Conservation (phyloP, 2,329 filamentous ascomycete species). For the Colletotrichum lindemuthianum region DNA sequence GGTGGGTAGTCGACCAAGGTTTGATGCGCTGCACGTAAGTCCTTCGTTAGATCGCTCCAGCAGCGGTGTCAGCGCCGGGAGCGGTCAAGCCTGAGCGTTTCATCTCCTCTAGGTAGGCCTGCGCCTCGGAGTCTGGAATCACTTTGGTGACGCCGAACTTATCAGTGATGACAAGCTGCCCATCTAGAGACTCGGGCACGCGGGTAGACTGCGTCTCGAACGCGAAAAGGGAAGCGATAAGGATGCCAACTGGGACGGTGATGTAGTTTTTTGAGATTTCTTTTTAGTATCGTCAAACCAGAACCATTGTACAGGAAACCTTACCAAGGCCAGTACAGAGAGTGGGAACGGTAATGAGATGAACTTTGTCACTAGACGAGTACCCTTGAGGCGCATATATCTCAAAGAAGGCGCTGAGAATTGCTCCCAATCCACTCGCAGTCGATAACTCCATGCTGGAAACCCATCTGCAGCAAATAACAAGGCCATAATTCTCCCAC, state of each 20-base stretch:
- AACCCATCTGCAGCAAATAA: constrained; percentile 44
- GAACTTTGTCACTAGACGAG: constrained; percentile 41
- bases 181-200: constrained; percentile 45
- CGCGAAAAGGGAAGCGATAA: constrained; percentile 50
- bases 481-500: constrained; percentile 40
- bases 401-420: constrained; percentile 46
- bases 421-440: constrained; percentile 58
- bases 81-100: background rate
- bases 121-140: constrained; percentile 44
- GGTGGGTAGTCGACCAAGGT: constrained; percentile 39
- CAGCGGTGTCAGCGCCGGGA: background rate
- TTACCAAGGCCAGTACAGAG: constrained; percentile 50
- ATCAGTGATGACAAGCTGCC: constrained; percentile 49
- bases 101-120: constrained; percentile 36
- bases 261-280: constrained; percentile 43
- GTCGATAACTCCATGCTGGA: constrained; percentile 53
- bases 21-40: constrained; percentile 44
- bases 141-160: constrained; percentile 49
- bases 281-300: background rate
- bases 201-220: constrained; percentile 53
- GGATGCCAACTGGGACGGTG: constrained; percentile 49
- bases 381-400: constrained; percentile 43
- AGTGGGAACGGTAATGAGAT: constrained; percentile 49
- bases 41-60: constrained; percentile 8
- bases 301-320: background rate